Base-by-base conservation (phyloP, 2,329 filamentous ascomycete genomes). In the Verticillium dahliae region DNA sequence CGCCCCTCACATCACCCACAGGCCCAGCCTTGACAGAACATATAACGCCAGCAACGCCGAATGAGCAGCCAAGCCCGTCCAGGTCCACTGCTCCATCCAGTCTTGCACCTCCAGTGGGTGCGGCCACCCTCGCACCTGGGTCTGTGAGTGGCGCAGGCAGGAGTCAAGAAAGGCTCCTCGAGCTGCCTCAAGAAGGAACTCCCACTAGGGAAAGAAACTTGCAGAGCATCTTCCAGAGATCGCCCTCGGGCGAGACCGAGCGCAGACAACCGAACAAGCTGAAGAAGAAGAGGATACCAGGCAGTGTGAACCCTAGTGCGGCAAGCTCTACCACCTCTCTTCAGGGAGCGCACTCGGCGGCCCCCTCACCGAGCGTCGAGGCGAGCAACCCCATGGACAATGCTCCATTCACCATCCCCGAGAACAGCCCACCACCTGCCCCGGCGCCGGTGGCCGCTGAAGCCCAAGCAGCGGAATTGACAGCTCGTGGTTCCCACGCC, bases 261-360 rank as follows among this genome's bases (percentile, higher is more conserved):
- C 87, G 84, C 68, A 85, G 90, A 56, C 89, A 89, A 71, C 91
- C 92, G 0, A 97, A 97, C 70, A 97, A 97, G 75, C 79, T 99
- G 59, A 90, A 89, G 74, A 98, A 98, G 80, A 97, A 91, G 75
- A 83, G 88, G 65, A 79, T 90, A 61, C 88, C 90, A 0, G 88
- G 87, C 52, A 91, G 90, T 69, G 77, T 90, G 27, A 93, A 92
- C 67, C 89, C 88, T 22, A 97, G 94, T 71, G 93, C 94, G 0
- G 92, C 97, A 66, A 97, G 93, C 71, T 98, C 95, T 15, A 90
- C 85, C 6, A 85, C 90, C 15, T 97, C 93, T 7, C 78, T 96
- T 15, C 73, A 78, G 6, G 75, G 80, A 58, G 60, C 63, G 52
- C 72, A 74, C 45, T 80, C 78, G 13, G 73, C 76, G 54, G 71